Percentiles rank a stretch among this genome's conserved stretches.
Conservation (phyloP, 2,329 filamentous ascomycete genomes). For the Arthrocladium fulminans region DNA sequence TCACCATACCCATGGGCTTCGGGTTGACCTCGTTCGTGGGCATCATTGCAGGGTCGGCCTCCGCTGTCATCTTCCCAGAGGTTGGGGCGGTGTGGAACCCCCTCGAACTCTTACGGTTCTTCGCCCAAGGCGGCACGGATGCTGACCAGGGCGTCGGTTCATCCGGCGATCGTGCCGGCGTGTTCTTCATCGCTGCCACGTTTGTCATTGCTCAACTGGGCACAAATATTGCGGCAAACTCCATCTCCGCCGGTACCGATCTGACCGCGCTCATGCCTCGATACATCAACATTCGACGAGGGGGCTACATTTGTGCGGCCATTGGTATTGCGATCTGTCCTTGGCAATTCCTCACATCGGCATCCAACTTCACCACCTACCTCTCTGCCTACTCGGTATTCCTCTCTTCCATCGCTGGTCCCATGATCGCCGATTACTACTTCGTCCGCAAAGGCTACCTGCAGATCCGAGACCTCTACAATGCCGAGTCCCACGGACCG, state of each 20-base stretch:
- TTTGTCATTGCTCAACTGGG: slow-evolving; percentile 40
- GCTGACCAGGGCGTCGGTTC: slow-evolving; percentile 29
- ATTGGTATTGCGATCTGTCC: slow-evolving; percentile 41
- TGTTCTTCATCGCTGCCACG: slow-evolving; percentile 40
- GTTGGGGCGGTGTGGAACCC: slow-evolving; percentile 37
- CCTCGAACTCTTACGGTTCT: slow-evolving; percentile 32
- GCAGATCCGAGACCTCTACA: slow-evolving; percentile 70
- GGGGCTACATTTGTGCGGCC: slow-evolving; percentile 39
- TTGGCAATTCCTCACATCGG: slow-evolving; percentile 43
- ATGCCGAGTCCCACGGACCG: slow-evolving; percentile 50
- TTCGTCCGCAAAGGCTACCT: slow-evolving; percentile 73
- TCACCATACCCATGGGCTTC: slow-evolving; percentile 17
- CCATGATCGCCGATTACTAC: slow-evolving; percentile 85
- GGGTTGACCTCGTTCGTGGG: slow-evolving; percentile 28
- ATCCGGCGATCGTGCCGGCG: slow-evolving; percentile 32
- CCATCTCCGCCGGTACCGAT: slow-evolving; percentile 47
- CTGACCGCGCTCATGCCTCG: slow-evolving; percentile 44
- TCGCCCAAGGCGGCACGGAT: slow-evolving; percentile 36
- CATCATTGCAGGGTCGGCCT: slow-evolving; percentile 29
- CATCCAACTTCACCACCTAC: slow-evolving; percentile 58
- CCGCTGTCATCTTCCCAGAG: slow-evolving; percentile 25
- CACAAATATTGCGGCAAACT: slow-evolving; percentile 41
- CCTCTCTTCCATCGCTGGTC: slow-evolving; percentile 85
- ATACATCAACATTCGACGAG: slow-evolving; percentile 50
- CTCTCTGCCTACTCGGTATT: slow-evolving; percentile 89